Conservation (phyloP, 192 early-diverging fungal genomes). For the Pilobolus umbonatus region DNA sequence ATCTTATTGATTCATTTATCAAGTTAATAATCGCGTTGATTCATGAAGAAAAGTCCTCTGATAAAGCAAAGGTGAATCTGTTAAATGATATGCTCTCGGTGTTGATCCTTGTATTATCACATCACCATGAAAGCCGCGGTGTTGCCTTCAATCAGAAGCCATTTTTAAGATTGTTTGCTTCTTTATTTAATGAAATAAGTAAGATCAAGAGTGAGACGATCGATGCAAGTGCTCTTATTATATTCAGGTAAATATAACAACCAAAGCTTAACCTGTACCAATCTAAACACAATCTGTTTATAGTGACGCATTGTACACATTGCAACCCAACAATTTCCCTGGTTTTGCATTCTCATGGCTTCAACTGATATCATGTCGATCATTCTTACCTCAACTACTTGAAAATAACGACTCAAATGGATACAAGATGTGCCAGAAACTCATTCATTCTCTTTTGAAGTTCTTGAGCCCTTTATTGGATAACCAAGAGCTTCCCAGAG, state of each 20-base stretch:
- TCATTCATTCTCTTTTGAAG: constrained; percentile 74
- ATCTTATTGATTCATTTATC: constrained; percentile 87
- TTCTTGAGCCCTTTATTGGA: constrained; percentile 84
- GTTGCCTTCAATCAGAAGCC: constrained; percentile 84
- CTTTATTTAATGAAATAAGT: constrained; percentile 73
- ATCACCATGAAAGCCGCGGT: constrained; percentile 73
- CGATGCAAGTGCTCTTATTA: constrained; percentile 13
- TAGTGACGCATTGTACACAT: constrained; percentile 76
- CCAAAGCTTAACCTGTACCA: too few species aligned
- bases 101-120: constrained; percentile 76
- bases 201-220: constrained; percentile 6
- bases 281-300: constrained; percentile 41
- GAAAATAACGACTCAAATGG: constrained; percentile 65
- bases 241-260: constrained; percentile 19
- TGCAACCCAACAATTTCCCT: constrained; percentile 84
- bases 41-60: constrained; percentile 44
- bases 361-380: constrained; percentile 86
- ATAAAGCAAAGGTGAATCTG: constrained; percentile 56
- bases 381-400: constrained; percentile 85
- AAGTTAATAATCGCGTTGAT: constrained; percentile 77
- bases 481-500: constrained; percentile 49
- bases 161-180: constrained; percentile 85
- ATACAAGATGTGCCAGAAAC: constrained; percentile 81
- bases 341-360: constrained; percentile 96
- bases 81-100: constrained; percentile 82